These are phyloP conservation scores for Puccinia horiana DNA, from an alignment of 1,284 basidiomycete genomes.

Conservation along the genomic window DNA sequence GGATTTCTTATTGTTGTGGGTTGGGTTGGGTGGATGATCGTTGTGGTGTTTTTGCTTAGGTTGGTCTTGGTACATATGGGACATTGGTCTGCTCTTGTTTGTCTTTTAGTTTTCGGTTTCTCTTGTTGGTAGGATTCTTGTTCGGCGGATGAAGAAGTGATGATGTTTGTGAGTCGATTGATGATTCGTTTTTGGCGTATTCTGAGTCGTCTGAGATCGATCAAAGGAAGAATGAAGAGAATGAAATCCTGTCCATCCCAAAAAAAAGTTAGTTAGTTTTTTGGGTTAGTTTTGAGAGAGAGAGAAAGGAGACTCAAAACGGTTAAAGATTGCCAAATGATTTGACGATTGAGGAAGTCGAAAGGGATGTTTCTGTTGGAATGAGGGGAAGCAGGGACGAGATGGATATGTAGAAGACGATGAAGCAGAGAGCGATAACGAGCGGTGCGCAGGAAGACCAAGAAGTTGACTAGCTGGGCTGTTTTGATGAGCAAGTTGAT, in stretches of 20 bases:
- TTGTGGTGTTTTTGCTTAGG: too few species aligned
- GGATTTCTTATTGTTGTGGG: too few species aligned
- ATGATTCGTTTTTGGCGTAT: too few species aligned
- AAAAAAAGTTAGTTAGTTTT: slow-evolving; percentile 10
- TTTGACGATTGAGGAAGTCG: slow-evolving; percentile 98
- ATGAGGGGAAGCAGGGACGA: slow-evolving; percentile 73
- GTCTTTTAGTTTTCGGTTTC: too few species aligned
- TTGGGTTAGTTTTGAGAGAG: neutral
- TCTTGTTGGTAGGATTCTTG: too few species aligned
- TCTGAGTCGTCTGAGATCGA: slow-evolving; percentile 68
- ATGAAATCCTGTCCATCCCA: slow-evolving; percentile 76
- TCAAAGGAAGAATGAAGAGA: slow-evolving; percentile 83
- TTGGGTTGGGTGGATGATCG: neutral
- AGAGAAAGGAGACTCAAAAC: slow-evolving; percentile 60
- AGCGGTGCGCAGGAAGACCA: slow-evolving; percentile 22
- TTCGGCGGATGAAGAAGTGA: neutral
- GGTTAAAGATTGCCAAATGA: slow-evolving; percentile 98
- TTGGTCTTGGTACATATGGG: too few species aligned
- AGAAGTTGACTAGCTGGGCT: neutral
- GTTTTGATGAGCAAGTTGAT: too few species aligned
- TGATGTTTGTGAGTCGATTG: slow-evolving; percentile 60
- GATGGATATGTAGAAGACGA: slow-evolving; percentile 73
- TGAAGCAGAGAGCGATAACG: slow-evolving; percentile 86
- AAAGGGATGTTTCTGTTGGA: slow-evolving; percentile 82
- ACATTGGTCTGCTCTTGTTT: too few species aligned